A percentile compares a stretch with the other conserved stretches of the same genome.
These are phyloP conservation scores for Myxozyma kluyveri DNA, from an alignment of 805 yeast genomes.

Conservation along the genomic window DNA sequence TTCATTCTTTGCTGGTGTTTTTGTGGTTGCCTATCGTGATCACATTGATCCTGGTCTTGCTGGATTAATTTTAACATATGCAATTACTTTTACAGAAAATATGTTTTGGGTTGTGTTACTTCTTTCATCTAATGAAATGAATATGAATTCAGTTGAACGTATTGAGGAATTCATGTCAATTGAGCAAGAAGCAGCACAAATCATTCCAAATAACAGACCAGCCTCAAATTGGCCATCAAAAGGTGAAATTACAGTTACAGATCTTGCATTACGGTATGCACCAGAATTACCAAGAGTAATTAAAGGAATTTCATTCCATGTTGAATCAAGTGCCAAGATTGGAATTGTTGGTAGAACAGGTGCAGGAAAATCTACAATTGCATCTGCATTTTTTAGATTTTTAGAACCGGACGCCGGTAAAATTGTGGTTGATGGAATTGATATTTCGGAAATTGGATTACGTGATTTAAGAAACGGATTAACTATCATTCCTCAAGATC, in stretches of 20 bases:
- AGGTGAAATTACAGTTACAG: conserved; percentile 73
- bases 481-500: conserved; percentile 80
- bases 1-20: conserved; percentile 74
- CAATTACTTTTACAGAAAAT: conserved; percentile 81
- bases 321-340: conserved; percentile 72
- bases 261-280: conserved; percentile 82
- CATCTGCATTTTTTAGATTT: conserved; percentile 78
- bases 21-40: conserved; percentile 65
- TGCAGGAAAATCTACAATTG: conserved; percentile 96
- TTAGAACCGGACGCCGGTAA: conserved; percentile 58
- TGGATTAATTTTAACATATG: conserved; percentile 89
- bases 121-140: conserved; percentile 87
- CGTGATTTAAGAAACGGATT: conserved; percentile 59
- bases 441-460: conserved; percentile 60
- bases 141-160: conserved; percentile 96
- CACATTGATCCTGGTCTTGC: conserved; percentile 87
- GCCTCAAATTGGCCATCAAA: conserved; percentile 76
- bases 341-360: conserved; percentile 99
- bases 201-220: conserved; percentile 64
- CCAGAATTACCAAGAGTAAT: conserved; percentile 88
- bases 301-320: conserved; percentile 77
- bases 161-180: conserved; percentile 75
- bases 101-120: conserved; percentile 92
- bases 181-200: conserved; percentile 80
- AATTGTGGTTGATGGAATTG: conserved; percentile 63